Evolutionary conservation across 2,329 filamentous ascomycete genomes (phyloP), one percentile per base, ranked within the genome.

Genomic region (Trichoderma oligosporum): DNA sequence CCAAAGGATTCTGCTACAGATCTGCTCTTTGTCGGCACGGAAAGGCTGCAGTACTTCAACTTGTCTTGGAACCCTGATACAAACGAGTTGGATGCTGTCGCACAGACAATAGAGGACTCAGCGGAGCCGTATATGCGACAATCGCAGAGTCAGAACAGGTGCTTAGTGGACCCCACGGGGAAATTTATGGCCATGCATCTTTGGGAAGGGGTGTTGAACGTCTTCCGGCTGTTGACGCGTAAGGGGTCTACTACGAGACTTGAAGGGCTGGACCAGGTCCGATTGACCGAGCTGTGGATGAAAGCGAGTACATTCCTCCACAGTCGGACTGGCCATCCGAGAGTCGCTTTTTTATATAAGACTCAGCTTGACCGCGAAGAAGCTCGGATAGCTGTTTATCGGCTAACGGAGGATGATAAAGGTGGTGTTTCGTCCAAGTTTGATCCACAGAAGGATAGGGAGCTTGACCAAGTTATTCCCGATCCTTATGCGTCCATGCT

Each of bases 11-110:
- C 86, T 25, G 73, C 79, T 4, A 90, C 86, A 46, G 91, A 97
- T 64, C 84, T 97, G 61, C 82, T 99, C 60, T 96, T 99, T 69
- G 82, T 99, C 57, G 93, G 91, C 48, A 99, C 94, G 45, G 88
- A 96, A 68, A 85, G 88, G 56, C 88, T 89, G 64, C 86, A 91
- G 66, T 97, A 96, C 74, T 96, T 97, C 71, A 96, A 91, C 1
- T 73, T 96, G 18, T 85, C 81, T 14, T 99, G 94, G 92, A 85
- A 97, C 65, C 67, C 79, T 0, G 72, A 81, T 68, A 76, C 67
- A 4, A 72, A 72, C 18, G 70, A 76, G 57, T 71, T 87, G 2
- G 76, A 81, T 7, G 82, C 79, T 0, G 68, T 80, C 20, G 75
- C 80, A 64, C 75, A 79, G 66, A 65, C 73, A 1, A 80, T 82